Evolutionary conservation across 2,329 filamentous ascomycete species (phyloP), one percentile per base, ranked within the genome.

Genomic region (Colletotrichum incanum): DNA sequence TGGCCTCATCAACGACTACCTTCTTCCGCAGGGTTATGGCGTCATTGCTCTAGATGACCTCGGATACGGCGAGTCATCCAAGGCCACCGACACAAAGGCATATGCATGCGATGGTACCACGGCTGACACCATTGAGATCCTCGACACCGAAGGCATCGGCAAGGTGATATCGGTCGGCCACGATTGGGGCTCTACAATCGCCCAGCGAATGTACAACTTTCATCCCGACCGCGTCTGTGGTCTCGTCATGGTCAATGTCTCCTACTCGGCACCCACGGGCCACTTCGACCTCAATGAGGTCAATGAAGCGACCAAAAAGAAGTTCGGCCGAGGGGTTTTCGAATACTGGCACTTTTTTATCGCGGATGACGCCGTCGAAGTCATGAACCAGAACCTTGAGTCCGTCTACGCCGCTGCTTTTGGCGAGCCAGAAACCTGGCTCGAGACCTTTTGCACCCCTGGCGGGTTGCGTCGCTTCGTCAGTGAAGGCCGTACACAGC

Each of bases 271-370:
- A 1, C 85, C 84, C 1, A 69, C 72, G 0, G 67, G 72, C 0
- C 43, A 63, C 2, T 85, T 85, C 67, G 77, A 85, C 66, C 78
- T 86, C 2, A 80, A 82, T 3, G 71, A 69, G 5, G 67, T 76
- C 1, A 84, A 84, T 68, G 75, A 74, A 8, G 11, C 75, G 12
- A 80, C 79, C 0, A 74, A 80, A 49, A 71, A 81, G 66, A 47
- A 60, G 0, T 79, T 83, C 31, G 86, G 86, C 14, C 79, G 80
- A 55, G 77, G 80, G 3, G 39, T 78, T 1, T 82, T 79, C 52
- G 77, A 79, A 39, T 88, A 88, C 78, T 87, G 85, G 84, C 75
- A 85, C 62, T 80, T 87, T 39, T 84, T 87, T 75, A 79, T 78
- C 0, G 78, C 82, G 0, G 76, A 80, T 0, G 84, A 86, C 47